Evolutionary conservation across 1,284 basidiomycete species (phyloP).

Genomic region (Microbotryomycetes sp.): DNA sequence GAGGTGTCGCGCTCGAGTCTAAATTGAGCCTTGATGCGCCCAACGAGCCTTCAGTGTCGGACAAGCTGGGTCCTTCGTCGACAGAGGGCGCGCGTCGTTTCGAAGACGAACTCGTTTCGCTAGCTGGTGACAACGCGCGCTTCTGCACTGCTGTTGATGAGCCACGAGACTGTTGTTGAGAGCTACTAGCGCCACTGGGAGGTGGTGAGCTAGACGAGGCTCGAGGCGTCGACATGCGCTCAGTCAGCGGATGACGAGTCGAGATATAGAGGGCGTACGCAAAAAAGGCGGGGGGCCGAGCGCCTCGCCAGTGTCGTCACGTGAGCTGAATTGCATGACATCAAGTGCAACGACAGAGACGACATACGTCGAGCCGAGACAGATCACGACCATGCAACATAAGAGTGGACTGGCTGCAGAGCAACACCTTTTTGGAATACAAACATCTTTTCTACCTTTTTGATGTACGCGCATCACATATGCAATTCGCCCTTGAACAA

Average conservation of each 20-base stretch:
- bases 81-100: constrained; percentile 17
- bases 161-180: too few species aligned
- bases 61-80: constrained; percentile 12
- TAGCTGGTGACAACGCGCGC: constrained; percentile 5
- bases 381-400: neutral
- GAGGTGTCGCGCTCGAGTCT: constrained; percentile 11
- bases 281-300: too few species aligned
- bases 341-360: neutral
- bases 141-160: neutral
- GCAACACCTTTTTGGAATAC: neutral
- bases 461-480: neutral
- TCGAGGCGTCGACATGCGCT: neutral
- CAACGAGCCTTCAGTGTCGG: constrained; percentile 26
- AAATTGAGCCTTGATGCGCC: constrained; percentile 28
- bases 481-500: neutral
- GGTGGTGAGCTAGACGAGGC: neutral
- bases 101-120: neutral
- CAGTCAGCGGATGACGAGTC: too few species aligned
- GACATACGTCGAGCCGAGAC: neutral
- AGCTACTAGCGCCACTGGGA: neutral
- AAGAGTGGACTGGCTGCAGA: neutral
- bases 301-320: too few species aligned
- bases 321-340: neutral
- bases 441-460: neutral
- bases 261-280: too few species aligned